Conservation (phyloP, 352 stramenopile species). For the Phytophthora agathidicida region DNA sequence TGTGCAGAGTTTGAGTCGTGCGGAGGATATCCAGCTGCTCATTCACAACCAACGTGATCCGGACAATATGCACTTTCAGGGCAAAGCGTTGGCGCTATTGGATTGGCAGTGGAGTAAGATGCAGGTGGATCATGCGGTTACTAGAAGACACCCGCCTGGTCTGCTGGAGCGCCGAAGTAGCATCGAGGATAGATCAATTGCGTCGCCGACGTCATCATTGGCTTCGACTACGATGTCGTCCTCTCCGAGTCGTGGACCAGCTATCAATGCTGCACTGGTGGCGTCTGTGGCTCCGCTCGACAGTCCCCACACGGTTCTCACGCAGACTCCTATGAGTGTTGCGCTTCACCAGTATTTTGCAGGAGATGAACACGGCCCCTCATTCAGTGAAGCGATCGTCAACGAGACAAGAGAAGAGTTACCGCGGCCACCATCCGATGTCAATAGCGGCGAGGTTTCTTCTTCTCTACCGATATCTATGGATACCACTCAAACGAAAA, state of each 20-base stretch:
- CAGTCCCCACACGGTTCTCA: slow-evolving; percentile 56
- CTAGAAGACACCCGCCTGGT: slow-evolving; percentile 16
- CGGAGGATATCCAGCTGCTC: slow-evolving; percentile 84
- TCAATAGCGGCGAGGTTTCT: neutral
- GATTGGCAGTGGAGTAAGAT: slow-evolving; percentile 86
- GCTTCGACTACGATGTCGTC: slow-evolving; percentile 20
- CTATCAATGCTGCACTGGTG: slow-evolving; percentile 3
- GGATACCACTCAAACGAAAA: slow-evolving; percentile 17
- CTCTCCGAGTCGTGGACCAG: slow-evolving; percentile 7
- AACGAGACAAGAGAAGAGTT: slow-evolving; percentile 13
- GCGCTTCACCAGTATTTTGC: slow-evolving; percentile 61
- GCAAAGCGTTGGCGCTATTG: slow-evolving; percentile 82
- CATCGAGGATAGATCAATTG: slow-evolving; percentile 22
- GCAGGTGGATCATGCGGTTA: slow-evolving; percentile 33
- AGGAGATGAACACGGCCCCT: slow-evolving; percentile 23
- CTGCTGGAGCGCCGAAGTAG: slow-evolving; percentile 38
- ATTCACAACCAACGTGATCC: slow-evolving; percentile 86
- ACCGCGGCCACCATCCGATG: neutral
- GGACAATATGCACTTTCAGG: slow-evolving; percentile 90
- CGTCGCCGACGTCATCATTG: slow-evolving; percentile 30
- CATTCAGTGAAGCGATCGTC: slow-evolving; percentile 8
- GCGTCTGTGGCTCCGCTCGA: slow-evolving; percentile 16
- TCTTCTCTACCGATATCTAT: slow-evolving; percentile 11
- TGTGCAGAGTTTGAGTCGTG: slow-evolving; percentile 63
- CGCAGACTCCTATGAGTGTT: slow-evolving; percentile 59